phyloP scores from a whole-genome alignment of 2,329 filamentous ascomycete species.

The Polychaeton citri region DNA sequence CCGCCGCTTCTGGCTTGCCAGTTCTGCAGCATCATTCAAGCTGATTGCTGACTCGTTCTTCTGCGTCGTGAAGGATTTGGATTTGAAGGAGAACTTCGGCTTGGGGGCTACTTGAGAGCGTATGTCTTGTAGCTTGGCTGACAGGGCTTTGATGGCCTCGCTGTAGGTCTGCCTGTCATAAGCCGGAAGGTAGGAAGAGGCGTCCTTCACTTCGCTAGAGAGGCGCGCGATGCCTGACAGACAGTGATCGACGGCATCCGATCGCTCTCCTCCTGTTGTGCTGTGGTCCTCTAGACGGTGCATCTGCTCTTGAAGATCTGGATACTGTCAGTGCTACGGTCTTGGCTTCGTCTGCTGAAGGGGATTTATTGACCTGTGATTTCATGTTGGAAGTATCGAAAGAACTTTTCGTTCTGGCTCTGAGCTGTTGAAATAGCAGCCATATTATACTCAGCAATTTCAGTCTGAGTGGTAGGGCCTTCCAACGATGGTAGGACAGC shows the following conservation, averaged over 20 bases:
- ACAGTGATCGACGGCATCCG: constrained; percentile 68
- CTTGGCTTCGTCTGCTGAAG: neutral
- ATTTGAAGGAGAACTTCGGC: constrained; percentile 72
- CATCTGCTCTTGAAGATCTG: constrained; percentile 68
- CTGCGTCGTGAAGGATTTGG: constrained; percentile 14
- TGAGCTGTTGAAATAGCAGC: neutral
- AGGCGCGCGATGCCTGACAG: constrained; percentile 67
- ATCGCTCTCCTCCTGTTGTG: constrained; percentile 56
- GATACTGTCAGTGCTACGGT: constrained; percentile 1
- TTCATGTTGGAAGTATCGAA: constrained; percentile 67
- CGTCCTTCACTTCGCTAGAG: constrained; percentile 74
- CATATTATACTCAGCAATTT: too few relatives aligned
- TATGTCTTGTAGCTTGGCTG: constrained; percentile 62
- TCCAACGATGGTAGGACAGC: too few relatives aligned
- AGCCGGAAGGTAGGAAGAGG: constrained; percentile 65
- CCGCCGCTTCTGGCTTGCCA: constrained; percentile 35
- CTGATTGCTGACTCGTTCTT: constrained; percentile 36
- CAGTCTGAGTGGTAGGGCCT: too few relatives aligned
- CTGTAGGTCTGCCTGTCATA: constrained; percentile 83
- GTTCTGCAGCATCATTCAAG: constrained; percentile 41
- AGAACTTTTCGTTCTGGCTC: constrained; percentile 59
- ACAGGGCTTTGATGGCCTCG: constrained; percentile 68
- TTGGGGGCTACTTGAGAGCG: constrained; percentile 57
- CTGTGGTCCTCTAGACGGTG: constrained; percentile 50
- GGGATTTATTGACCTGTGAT: constrained; percentile 45